A percentile compares a stretch with the other conserved stretches of the same genome.
Evolutionary conservation across 192 early-diverging fungal genomes (phyloP).

Genomic region (Coemansia sp.): DNA sequence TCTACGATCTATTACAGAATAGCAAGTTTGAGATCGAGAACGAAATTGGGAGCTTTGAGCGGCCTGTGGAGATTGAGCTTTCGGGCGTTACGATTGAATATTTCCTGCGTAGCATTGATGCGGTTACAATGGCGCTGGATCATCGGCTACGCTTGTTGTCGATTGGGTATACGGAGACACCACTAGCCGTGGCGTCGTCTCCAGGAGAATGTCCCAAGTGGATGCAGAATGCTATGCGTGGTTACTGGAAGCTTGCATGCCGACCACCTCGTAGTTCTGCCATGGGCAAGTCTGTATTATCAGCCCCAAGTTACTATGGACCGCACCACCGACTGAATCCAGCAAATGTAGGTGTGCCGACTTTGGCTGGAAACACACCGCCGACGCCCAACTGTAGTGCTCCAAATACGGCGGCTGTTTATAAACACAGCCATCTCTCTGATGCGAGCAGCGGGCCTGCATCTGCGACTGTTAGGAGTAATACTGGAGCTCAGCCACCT

Average conservation of each 20-base stretch:
- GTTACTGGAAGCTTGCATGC: constrained; percentile 49
- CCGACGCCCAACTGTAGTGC: background rate
- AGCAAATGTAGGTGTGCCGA: background rate
- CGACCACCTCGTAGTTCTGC: constrained; percentile 13
- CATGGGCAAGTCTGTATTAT: background rate
- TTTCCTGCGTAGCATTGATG: constrained; percentile 46
- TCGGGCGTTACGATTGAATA: constrained; percentile 38
- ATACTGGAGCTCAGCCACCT: background rate
- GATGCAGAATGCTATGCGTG: constrained; percentile 51
- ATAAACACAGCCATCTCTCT: background rate
- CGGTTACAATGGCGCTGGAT: constrained; percentile 48
- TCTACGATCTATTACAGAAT: constrained; percentile 44
- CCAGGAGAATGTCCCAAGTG: constrained; percentile 40
- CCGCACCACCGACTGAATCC: background rate
- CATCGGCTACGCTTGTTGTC: constrained; percentile 40
- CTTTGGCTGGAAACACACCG: background rate
- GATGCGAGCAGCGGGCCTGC: background rate
- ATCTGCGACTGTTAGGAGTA: background rate
- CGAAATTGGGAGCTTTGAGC: constrained; percentile 16
- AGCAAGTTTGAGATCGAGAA: constrained; percentile 39
- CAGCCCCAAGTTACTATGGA: background rate
- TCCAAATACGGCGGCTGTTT: background rate
- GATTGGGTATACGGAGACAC: constrained; percentile 25
- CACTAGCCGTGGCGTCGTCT: constrained; percentile 18
- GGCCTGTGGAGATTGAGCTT: constrained; percentile 26